Evolutionary conservation across 139 green algal species (phyloP).

Genomic region (Haematococcus sp.): DNA sequence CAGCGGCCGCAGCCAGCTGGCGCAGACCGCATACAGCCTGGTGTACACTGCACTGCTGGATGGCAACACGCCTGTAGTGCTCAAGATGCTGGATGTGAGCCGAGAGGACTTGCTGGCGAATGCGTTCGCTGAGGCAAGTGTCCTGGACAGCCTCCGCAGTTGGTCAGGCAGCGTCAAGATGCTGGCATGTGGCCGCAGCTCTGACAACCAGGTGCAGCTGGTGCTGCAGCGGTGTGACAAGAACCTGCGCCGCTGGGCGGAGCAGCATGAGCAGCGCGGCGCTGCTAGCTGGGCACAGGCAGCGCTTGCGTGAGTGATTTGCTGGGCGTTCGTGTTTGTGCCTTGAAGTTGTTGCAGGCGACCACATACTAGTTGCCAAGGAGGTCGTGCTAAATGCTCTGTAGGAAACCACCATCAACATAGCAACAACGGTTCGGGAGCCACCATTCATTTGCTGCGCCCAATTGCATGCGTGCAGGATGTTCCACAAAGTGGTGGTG

Average conservation of each 20-base stretch:
- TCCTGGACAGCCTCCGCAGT: constrained; percentile 23
- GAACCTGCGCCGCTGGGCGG: constrained; percentile 24
- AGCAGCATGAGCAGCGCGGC: constrained; percentile 5
- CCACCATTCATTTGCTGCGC: too few relatives aligned
- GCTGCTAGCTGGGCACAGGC: not conserved
- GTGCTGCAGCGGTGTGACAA: constrained; percentile 31
- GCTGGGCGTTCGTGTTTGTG: not conserved
- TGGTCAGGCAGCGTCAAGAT: constrained; percentile 21
- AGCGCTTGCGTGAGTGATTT: not conserved
- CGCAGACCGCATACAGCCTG: constrained; percentile 7
- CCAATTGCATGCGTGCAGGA: too few relatives aligned
- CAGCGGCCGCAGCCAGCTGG: not conserved
- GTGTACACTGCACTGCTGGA: constrained; percentile 4
- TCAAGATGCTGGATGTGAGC: constrained; percentile 23
- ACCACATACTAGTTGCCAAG: too few relatives aligned
- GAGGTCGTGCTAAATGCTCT: too few relatives aligned
- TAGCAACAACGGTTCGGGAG: too few relatives aligned
- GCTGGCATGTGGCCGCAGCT: constrained; percentile 23
- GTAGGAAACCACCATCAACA: too few relatives aligned
- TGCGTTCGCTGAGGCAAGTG: constrained; percentile 27
- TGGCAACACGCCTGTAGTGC: not conserved
- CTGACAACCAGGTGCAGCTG: constrained; percentile 31
- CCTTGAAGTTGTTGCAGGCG: too few relatives aligned
- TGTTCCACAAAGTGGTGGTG: constrained; percentile 18
- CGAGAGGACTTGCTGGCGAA: constrained; percentile 30